Percentiles rank a stretch among this genome's conserved stretches.
phyloP scores from a whole-genome alignment of 2,329 filamentous ascomycete species.

The Albifimbria verrucaria region DNA sequence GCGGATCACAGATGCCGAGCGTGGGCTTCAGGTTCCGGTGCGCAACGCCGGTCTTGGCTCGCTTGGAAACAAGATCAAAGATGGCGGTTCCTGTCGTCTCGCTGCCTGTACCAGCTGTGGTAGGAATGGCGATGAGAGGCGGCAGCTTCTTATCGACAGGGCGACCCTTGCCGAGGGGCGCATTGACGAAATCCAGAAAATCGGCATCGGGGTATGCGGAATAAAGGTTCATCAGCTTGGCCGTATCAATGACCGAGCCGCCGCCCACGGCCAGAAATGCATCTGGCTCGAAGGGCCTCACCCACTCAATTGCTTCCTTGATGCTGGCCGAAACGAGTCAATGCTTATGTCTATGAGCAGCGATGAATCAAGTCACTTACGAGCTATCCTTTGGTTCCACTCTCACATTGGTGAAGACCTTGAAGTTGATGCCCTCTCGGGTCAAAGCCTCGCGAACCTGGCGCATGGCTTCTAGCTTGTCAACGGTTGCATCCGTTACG shows the following conservation, averaged over 20 bases:
- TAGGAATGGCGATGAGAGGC: slow-evolving; percentile 79
- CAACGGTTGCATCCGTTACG: slow-evolving; percentile 82
- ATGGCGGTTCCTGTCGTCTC: slow-evolving; percentile 98
- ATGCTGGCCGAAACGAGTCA: slow-evolving; percentile 49
- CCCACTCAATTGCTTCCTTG: slow-evolving; percentile 84
- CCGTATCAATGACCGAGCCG: slow-evolving; percentile 95
- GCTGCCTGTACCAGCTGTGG: slow-evolving; percentile 80
- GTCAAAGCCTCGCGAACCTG: slow-evolving; percentile 80
- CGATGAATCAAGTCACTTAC: slow-evolving; percentile 43
- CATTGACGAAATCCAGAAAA: slow-evolving; percentile 97
- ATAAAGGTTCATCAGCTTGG: slow-evolving; percentile 98
- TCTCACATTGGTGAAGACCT: slow-evolving; percentile 75
- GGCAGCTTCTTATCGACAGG: slow-evolving; percentile 68
- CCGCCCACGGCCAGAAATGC: slow-evolving; percentile 86
- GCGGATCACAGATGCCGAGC: slow-evolving; percentile 76
- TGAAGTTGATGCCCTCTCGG: slow-evolving; percentile 74
- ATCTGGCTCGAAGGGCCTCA: slow-evolving; percentile 76
- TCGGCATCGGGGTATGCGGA: slow-evolving; percentile 85
- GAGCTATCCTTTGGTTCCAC: slow-evolving; percentile 95
- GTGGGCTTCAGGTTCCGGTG: slow-evolving; percentile 95
- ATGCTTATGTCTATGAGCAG: slow-evolving; percentile 5
- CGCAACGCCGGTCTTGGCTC: slow-evolving; percentile 92
- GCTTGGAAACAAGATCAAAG: slow-evolving; percentile 87
- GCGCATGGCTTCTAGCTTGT: slow-evolving; percentile 82
- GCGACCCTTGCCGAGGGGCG: slow-evolving; percentile 82